Evolutionary conservation across 208 protist genomes (phyloP), one percentile per base, ranked within the genome.

Genomic region (Herpetomonas tarakana): DNA sequence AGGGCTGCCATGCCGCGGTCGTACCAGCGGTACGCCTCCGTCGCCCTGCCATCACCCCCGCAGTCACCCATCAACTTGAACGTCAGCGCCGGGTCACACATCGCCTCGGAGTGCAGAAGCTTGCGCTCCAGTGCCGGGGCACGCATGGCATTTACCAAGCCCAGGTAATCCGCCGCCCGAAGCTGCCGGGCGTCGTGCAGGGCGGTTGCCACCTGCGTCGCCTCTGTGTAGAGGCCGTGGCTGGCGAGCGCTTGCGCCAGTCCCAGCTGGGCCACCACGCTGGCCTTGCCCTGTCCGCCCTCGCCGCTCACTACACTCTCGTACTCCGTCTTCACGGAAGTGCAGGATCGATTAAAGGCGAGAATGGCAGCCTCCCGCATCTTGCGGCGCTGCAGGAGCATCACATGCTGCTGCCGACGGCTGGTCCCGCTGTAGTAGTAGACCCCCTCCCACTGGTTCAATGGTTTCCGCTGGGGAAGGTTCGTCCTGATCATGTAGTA

Each of bases 401-500:
- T 49, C 14, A 85, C 71, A 57, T 88, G 88, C 30, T 84, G 88
- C 55, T 94, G 88, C 0, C 83, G 75, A 45, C 78, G 83, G 21
- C 82, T 92, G 50, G 88, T 87, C 16, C 88, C 88, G 49, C 84
- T 91, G 56, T 67, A 92, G 74, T 94, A 94, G 68, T 87, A 90
- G 16, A 94, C 88, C 21, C 83, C 83, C 60, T 92, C 81, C 85
- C 88, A 94, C 58, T 94, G 88, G 46, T 92, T 91, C 49, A 83
- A 82, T 25, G 84, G 84, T 62, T 91, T 92, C 49, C 84, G 81
- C 21, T 88, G 75, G 0, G 88, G 88, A n/a, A 94, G 81, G 60
- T 94, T 94, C 22, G 84, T 91, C 7, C 84, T 72, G 51, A 92
- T 90, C 78, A 89, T 86, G 66, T 91, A 91, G 74, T 92, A 92